These are phyloP conservation scores for Agastache rugosa DNA, from an alignment of 257 asterid genomes.

Conservation along the genomic window DNA sequence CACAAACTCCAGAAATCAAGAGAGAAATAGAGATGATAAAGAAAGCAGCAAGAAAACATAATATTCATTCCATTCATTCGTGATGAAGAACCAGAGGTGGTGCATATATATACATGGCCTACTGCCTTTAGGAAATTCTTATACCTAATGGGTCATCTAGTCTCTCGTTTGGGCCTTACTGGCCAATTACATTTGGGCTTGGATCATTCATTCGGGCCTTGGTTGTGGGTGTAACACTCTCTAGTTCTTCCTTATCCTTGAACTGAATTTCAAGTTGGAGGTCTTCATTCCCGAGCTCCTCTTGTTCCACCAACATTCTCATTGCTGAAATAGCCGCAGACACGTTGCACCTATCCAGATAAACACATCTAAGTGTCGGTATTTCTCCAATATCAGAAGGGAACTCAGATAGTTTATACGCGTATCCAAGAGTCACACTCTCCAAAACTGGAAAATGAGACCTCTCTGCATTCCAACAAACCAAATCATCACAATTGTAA, in stretches of 20 bases:
- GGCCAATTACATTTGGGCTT: no score
- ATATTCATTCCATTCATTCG: no score
- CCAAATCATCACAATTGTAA: background rate
- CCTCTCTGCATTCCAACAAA: background rate
- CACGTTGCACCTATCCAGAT: background rate
- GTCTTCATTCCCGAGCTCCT: background rate
- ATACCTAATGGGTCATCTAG: no score
- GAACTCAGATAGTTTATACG: background rate
- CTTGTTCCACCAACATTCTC: background rate
- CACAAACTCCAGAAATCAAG: no score
- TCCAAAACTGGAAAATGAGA: slow-evolving; percentile 9
- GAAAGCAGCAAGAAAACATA: no score
- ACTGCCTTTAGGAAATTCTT: no score
- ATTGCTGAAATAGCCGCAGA: background rate
- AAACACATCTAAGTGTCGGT: background rate
- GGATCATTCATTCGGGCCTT: no score
- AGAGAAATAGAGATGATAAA: no score
- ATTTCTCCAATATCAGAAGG: background rate
- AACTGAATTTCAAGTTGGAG: background rate
- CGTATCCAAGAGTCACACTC: background rate
- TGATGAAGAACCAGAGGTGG: no score
- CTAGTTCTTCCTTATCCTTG: background rate
- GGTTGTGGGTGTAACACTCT: no score
- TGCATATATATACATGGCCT: no score
- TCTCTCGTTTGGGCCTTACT: no score